Evolutionary conservation across 345 rosid genomes (phyloP), one percentile per base, ranked within the genome.

Genomic region (Syzygium aqueum): DNA sequence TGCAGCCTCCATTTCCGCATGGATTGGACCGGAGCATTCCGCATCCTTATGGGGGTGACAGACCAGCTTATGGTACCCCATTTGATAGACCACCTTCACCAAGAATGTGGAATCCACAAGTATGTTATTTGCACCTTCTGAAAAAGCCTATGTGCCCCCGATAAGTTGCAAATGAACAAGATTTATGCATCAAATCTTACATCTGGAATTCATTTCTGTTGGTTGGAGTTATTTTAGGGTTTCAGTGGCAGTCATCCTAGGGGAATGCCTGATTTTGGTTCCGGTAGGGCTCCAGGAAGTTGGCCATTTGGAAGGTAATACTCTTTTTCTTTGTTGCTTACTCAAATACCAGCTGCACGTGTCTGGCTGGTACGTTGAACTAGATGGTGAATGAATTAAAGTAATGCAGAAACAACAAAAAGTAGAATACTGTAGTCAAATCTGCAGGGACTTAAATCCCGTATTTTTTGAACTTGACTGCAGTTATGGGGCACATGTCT

Each of bases 91-190:
- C 94, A 86, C 91, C 94, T 53, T 94, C 98, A 57, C 98, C 98
- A 73, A 92, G 94, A 93, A 93, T 94, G 77, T 95, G 96, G 97
- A 92, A 93, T 84, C 93, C 94, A 46, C 95, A 94, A 94, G 98
- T 95, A 88, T 61, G 93, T 87, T 63, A 21, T 33, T 82, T 27
- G 65, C 53, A n/a, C 50, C 85, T 78, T 63, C 54, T 85, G 28
- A 51, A 53, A 40, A 40, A 28, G 73, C 23, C 40, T 63, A n/a
- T 5, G 5, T 86, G 51, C 13, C 46, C 25, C 27, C 43, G 50
- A 53, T 51, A 59, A 65, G 27, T 85, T 37, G 84, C 63, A 8
- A 84, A 86, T 87, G 27, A 21, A 37, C 52, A 46, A 87, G 80
- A 22, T 50, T 77, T n/a, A 67, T 85, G 25, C 54, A 3, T 43